These are phyloP conservation scores for Camellia oleifera DNA, from an alignment of 179 eudicot species.

Conservation along the genomic window DNA sequence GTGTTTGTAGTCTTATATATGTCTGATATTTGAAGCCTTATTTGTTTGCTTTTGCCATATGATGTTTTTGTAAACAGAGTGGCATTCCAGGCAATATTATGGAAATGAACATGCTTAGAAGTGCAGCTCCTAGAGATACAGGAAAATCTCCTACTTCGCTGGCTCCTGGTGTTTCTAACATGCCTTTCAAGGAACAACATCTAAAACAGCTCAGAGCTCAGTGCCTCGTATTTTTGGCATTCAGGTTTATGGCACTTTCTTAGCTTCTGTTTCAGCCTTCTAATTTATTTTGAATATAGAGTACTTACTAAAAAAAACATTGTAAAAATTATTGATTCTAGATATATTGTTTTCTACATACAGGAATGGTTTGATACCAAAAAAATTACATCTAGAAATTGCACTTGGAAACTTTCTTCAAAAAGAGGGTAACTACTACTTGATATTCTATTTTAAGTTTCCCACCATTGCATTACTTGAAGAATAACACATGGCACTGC, in stretches of 20 bases:
- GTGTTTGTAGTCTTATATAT: neutral
- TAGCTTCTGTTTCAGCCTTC: neutral
- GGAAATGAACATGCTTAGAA: slow-evolving; percentile 47
- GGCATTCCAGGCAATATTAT: slow-evolving; percentile 33
- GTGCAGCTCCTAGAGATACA: slow-evolving; percentile 53
- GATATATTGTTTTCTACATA: slow-evolving; percentile 17
- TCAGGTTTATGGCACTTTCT: slow-evolving; percentile 47
- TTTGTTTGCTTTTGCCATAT: slow-evolving; percentile 16
- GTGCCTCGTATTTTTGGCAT: slow-evolving; percentile 92
- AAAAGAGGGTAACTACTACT: slow-evolving; percentile 60
- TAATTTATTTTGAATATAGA: neutral
- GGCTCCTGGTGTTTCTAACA: slow-evolving; percentile 36
- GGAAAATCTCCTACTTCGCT: slow-evolving; percentile 57
- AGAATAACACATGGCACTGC: slow-evolving; percentile 27
- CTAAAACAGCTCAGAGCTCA: slow-evolving; percentile 97
- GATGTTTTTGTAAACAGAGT: slow-evolving; percentile 39
- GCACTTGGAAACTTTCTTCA: slow-evolving; percentile 73
- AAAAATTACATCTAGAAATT: slow-evolving; percentile 84
- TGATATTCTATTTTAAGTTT: slow-evolving; percentile 11
- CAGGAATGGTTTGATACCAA: slow-evolving; percentile 88
- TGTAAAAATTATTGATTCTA: neutral
- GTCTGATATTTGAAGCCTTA: neutral
- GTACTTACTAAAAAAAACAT: neutral
- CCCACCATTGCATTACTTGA: neutral
- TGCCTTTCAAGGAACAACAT: slow-evolving; percentile 96